Base-by-base conservation (phyloP, 306 rosid genomes). In the Rosa chinensis region DNA sequence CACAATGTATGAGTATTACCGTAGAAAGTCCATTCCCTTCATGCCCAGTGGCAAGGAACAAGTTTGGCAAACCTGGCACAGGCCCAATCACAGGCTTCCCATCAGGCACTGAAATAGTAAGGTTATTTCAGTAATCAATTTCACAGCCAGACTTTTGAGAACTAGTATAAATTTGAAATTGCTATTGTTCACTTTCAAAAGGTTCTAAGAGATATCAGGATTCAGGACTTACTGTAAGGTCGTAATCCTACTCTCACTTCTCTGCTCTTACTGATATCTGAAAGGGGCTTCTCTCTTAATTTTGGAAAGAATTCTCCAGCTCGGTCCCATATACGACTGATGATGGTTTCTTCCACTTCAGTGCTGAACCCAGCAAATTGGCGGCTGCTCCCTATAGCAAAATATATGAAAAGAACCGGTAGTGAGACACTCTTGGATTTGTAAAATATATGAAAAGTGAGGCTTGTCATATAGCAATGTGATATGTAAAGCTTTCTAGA, bases 11-110 rank as follows among this genome's bases (percentile, higher is more conserved):
- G 13, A 80, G 67, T 61, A 78, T 85, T 84, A 94, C 98, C 98
- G 89, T 49, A 13, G 97, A 75, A 84, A 94, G 97, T 67, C 98
- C 97, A 39, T 76, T 79, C 50, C 97, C 98, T 92, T 94, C 97
- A 85, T 94, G 98, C 69, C 98, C 98, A 18, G 98, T 91, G 42
- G 98, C 98, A 81, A 94, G 87, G 86, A 85, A 91, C 80, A 94
- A 78, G 78, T 89, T 94, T 64, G 91, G 72, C 84, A 91, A 70
- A 73, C 97, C 93, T 85, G 97, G 94, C 76, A 92, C 90, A 52
- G 86, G 90, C 47, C 98, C 97, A 35, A 94, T 89, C 69, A 87
- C 44, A 13, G 98, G 98, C 90, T 91, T 94, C 85, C 97, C 97
- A 88, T 91, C 97, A 42, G 91, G 89, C 97, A 90, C 98, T 92